phyloP scores from a whole-genome alignment of 805 yeast genomes.

The Sugiyamaella americana region DNA sequence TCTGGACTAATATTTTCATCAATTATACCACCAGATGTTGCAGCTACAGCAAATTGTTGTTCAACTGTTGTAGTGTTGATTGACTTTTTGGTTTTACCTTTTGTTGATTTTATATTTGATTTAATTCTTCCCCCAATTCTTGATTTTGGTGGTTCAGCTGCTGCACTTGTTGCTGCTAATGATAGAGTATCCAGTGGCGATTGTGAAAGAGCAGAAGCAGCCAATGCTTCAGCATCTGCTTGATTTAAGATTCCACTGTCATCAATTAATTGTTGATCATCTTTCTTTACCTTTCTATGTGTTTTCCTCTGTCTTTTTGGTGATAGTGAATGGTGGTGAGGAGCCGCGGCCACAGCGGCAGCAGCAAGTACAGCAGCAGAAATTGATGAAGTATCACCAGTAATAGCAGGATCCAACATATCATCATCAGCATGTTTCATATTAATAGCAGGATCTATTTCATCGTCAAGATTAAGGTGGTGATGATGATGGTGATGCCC shows the following conservation, averaged over 20 bases:
- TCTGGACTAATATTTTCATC: not conserved
- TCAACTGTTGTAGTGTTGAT: not conserved
- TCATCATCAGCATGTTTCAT: no score
- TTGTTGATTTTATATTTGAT: not conserved
- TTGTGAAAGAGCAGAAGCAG: not conserved
- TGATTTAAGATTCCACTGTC: not conserved
- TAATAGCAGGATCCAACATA: not conserved
- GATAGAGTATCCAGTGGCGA: conserved; percentile 5
- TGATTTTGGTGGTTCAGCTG: not conserved
- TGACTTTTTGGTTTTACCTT: not conserved
- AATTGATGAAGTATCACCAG: not conserved
- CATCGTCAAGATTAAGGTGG: no score
- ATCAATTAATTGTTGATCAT: not conserved
- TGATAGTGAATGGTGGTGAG: not conserved
- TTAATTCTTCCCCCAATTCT: not conserved
- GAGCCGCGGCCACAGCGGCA: not conserved
- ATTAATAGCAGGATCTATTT: no score
- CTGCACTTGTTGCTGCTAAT: conserved; percentile 4
- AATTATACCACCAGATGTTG: not conserved
- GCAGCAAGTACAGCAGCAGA: not conserved
- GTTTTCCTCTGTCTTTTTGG: not conserved
- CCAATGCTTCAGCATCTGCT: not conserved
- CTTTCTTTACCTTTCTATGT: not conserved
- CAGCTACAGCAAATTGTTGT: not conserved
- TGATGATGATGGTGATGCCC: no score